A percentile compares a stretch with the other conserved stretches of the same genome.
These are phyloP conservation scores for Schizochytrium sp. DNA, from an alignment of 108 stramenopile species.

Conservation along the genomic window DNA sequence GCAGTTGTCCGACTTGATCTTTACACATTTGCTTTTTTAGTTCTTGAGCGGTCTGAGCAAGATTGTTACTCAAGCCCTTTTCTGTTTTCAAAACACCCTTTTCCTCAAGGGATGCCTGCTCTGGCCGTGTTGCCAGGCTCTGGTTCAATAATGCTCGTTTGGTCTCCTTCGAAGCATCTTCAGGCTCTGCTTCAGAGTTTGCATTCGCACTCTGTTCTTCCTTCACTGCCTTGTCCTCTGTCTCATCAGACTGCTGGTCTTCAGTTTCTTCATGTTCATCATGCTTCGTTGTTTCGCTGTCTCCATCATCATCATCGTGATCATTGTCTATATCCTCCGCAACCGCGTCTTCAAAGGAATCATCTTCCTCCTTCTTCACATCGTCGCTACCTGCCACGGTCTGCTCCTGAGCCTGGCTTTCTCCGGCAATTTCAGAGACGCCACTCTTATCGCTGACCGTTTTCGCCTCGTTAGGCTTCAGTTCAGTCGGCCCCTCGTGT, in stretches of 20 bases:
- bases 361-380: background rate
- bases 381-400: background rate
- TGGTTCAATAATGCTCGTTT: slow-evolving; percentile 1
- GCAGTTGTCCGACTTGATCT: background rate
- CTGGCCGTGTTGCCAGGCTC: background rate
- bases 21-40: slow-evolving; percentile 4
- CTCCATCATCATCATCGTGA: background rate
- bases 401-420: background rate
- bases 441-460: background rate
- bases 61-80: background rate
- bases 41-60: background rate
- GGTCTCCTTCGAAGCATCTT: slow-evolving; percentile 1
- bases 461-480: background rate
- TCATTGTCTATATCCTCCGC: background rate
- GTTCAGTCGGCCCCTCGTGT: background rate
- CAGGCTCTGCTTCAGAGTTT: too few relatives aligned
- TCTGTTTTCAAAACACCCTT: slow-evolving; percentile 26
- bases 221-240: too few relatives aligned
- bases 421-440: background rate
- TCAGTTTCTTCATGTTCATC: background rate
- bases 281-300: background rate
- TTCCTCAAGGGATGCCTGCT: background rate
- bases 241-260: too few relatives aligned
- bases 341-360: background rate
- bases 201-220: too few relatives aligned